Evolutionary conservation across 768 basidiomycete species (phyloP), one percentile per base, ranked within the genome.

Genomic region (Podaxis rugospora): DNA sequence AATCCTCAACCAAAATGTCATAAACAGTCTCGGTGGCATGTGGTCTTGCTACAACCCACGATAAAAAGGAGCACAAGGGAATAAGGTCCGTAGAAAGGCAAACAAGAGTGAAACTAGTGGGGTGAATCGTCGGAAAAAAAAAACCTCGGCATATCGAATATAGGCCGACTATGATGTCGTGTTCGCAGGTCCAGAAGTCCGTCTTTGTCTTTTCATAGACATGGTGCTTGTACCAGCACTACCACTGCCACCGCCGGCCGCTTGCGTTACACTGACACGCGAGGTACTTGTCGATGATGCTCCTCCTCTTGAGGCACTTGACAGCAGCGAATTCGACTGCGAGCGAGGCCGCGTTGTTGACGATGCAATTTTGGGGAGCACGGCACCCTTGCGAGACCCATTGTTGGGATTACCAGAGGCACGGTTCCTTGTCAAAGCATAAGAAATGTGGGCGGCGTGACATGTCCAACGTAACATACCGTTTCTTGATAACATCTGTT

Each of bases 401-500:
- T 80, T 80, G 68, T 82, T 86, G 3, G 88, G 86, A 35, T 88
- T 76, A 35, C 90, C 91, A 56, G 90, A 90, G 39, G 91, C 89
- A 46, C 91, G 87, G 72, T 93, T 93, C 69, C 91, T 93, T n/a
- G 68, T 35, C 50, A 5, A 61, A 28, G 57, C 49, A 49, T 65
- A 36, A 59, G 44, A 56, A 37, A 37, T 52, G 28, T 40, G 55
- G 47, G 42, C 27, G 40, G 50, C 5, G 35, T 13, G 23, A 10
- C 14, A 28, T 39, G 25, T 50, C 18, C 32, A 60, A 27, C 5
- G 51, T 35, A 36, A 56, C 76, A 23, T 67, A 92, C 92, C 92
- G 81, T 79, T 97, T 98, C 87, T 98, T 97, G 75, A 96, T 97
- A 50, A 95, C 90, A 71, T 98, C 93, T 46, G 95, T 98, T 82